A percentile compares a stretch with the other conserved stretches of the same genome.
Evolutionary conservation across 768 basidiomycete genomes (phyloP).

Genomic region (Tylopilus cervinicoccineus): DNA sequence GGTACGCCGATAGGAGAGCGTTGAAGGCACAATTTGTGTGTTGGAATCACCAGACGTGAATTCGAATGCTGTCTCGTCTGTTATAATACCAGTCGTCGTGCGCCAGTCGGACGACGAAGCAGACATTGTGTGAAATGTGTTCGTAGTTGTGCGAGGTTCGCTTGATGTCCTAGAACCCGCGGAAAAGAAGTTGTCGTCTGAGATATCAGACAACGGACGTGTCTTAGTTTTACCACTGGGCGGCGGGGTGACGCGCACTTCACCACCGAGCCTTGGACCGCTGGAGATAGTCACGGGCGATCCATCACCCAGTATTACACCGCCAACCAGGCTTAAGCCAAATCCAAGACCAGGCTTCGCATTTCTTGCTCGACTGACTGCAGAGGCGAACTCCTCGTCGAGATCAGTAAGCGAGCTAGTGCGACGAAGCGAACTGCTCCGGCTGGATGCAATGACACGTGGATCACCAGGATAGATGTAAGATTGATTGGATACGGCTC

Average conservation of each 20-base stretch:
- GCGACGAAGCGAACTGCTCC: slow-evolving; percentile 53
- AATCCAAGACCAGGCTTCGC: slow-evolving; percentile 42
- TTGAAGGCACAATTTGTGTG: slow-evolving; percentile 47
- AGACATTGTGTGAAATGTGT: slow-evolving; percentile 35
- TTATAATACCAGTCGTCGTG: slow-evolving; percentile 32
- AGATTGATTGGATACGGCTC: slow-evolving; percentile 57
- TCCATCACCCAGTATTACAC: slow-evolving; percentile 44
- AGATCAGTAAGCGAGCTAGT: slow-evolving; percentile 78
- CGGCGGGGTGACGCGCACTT: slow-evolving; percentile 44
- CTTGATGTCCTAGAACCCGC: slow-evolving; percentile 35
- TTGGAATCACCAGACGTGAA: slow-evolving; percentile 36
- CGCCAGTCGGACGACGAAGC: slow-evolving; percentile 25
- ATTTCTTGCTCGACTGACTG: slow-evolving; percentile 38
- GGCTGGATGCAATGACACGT: slow-evolving; percentile 66
- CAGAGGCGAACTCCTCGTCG: slow-evolving; percentile 53
- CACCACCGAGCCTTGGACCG: slow-evolving; percentile 44
- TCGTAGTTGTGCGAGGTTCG: slow-evolving; percentile 23
- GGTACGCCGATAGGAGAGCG: slow-evolving; percentile 48
- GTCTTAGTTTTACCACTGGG: slow-evolving; percentile 36
- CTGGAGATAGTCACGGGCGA: slow-evolving; percentile 74
- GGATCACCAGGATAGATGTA: slow-evolving; percentile 72
- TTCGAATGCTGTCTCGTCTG: slow-evolving; percentile 38
- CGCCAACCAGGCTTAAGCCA: slow-evolving; percentile 39
- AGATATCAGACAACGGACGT: slow-evolving; percentile 29
- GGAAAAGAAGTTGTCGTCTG: slow-evolving; percentile 48